Percentiles rank a stretch among this genome's conserved stretches.
phyloP scores from a whole-genome alignment of 306 rosid species.

The Quercus bicolor region DNA sequence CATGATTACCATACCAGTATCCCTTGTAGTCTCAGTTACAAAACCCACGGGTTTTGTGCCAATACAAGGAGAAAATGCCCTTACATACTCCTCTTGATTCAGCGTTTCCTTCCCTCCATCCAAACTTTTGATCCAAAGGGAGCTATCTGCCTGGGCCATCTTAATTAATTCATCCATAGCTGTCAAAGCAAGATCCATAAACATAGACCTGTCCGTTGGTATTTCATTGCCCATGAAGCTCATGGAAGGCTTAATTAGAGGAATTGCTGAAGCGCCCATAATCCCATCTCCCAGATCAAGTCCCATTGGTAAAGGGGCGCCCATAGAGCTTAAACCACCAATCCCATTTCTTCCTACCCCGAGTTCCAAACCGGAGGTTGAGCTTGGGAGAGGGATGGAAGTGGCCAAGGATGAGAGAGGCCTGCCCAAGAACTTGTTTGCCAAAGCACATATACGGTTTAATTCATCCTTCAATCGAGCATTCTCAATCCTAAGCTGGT shows the following conservation, averaged over 20 bases:
- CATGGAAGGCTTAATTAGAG: conserved; percentile 29
- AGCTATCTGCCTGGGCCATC: conserved; percentile 53
- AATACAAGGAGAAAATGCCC: conserved; percentile 41
- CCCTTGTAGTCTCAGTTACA: conserved; percentile 67
- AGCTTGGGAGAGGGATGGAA: conserved; percentile 29
- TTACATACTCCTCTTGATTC: conserved; percentile 61
- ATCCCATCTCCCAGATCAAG: conserved; percentile 56
- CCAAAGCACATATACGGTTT: conserved; percentile 47
- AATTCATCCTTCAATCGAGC: conserved; percentile 74
- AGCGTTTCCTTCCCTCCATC: conserved; percentile 53
- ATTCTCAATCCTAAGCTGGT: conserved; percentile 72
- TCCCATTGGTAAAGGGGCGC: conserved; percentile 47
- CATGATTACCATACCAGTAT: conserved; percentile 37
- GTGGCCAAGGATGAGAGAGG: conserved; percentile 47
- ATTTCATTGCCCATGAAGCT: conserved; percentile 41
- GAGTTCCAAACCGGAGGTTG: conserved; percentile 53
- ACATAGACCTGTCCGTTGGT: conserved; percentile 44
- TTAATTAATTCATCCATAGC: conserved; percentile 83
- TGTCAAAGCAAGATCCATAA: conserved; percentile 47
- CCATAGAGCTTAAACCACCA: conserved; percentile 32
- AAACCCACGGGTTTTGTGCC: conserved; percentile 38
- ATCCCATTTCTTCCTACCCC: conserved; percentile 65
- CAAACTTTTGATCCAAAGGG: conserved; percentile 64
- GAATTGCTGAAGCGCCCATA: conserved; percentile 29
- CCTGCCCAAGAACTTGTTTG: conserved; percentile 64